These are phyloP conservation scores for Ophidiomyces ophidiicola DNA, from an alignment of 2,329 filamentous ascomycete species.

Conservation along the genomic window DNA sequence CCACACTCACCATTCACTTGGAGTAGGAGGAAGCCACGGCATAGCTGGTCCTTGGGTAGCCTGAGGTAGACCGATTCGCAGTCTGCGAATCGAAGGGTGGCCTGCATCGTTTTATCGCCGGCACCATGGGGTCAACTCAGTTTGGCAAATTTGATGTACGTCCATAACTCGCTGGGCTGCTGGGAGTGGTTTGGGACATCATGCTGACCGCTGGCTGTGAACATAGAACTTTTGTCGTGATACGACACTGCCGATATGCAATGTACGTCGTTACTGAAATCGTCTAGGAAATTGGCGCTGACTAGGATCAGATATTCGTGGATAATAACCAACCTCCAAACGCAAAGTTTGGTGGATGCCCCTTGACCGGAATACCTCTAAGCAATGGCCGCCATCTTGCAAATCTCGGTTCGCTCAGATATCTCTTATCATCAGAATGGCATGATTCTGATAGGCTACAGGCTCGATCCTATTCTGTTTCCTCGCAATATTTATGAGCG, in stretches of 20 bases:
- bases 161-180: constrained; percentile 11
- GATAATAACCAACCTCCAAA: constrained; percentile 47
- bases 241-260: constrained; percentile 71
- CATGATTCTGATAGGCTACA: constrained; percentile 24
- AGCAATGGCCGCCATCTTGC: constrained; percentile 54
- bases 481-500: constrained; percentile 57
- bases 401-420: constrained; percentile 58
- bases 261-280: constrained; percentile 47
- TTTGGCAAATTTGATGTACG: constrained; percentile 49
- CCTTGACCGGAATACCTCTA: constrained; percentile 62
- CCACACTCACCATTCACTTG: too few species aligned
- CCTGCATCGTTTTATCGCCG: background rate
- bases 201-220: constrained; percentile 1
- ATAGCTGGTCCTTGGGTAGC: too few species aligned
- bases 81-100: constrained; percentile 8
- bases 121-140: constrained; percentile 40
- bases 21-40: too few species aligned
- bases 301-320: constrained; percentile 50
- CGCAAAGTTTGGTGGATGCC: constrained; percentile 55
- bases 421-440: constrained; percentile 1
- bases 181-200: background rate
- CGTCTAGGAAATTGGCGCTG: constrained; percentile 11
- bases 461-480: constrained; percentile 79
- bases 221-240: constrained; percentile 67
- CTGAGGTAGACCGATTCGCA: constrained; percentile 8